Base-by-base conservation (phyloP, 2,329 filamentous ascomycete genomes). In the Aureobasidium sp. region DNA sequence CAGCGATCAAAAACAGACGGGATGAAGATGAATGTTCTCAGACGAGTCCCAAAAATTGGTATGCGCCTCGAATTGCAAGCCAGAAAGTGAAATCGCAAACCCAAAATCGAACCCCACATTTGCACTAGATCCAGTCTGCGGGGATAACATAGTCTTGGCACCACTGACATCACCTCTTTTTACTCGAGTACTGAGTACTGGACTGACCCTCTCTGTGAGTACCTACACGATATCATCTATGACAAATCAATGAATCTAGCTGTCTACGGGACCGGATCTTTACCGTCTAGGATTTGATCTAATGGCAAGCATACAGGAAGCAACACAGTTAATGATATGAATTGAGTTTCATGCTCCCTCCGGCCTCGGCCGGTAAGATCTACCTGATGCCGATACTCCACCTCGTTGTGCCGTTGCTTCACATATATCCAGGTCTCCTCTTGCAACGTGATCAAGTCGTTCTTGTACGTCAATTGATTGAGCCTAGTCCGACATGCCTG, bases 131-230 rank as follows among this genome's bases (percentile, higher is more conserved):
- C 20, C 20, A 20, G 20, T 20, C 24, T 47, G 53, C 41, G 53
- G 39, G 41, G 53, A 46, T 57, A 29, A 17, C 48, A 32, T 7
- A n/a, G n/a, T 32, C 52, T 56, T 56, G 53, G 53, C 53, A 47
- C 10, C 12, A 36, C 48, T 59, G 62, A 60, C 56, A 60, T 63
- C 62, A 59, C 53, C 15, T 53, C 37, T 55, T 0, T 43, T 20
- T 52, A 10, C 12, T 46, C 9, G 29, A 32, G 5, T 32, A 32
- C 29, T 5, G 8, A 5, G 5, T 32, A 8, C n/a, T 44, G 6
- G 2, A 10, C 41, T 44, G 5, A 20, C 12, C 32, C 34, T 17
- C 27, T 13, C 15, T 50, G 1, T 20, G 13, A 46, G 43, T 20
- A 20, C 20, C 20, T 8, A 34, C 32, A 34, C 2, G 5, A 26